Evolutionary conservation across 176 grass and related monocot species (phyloP).

Genomic region (Chrysopogon serrulatus): DNA sequence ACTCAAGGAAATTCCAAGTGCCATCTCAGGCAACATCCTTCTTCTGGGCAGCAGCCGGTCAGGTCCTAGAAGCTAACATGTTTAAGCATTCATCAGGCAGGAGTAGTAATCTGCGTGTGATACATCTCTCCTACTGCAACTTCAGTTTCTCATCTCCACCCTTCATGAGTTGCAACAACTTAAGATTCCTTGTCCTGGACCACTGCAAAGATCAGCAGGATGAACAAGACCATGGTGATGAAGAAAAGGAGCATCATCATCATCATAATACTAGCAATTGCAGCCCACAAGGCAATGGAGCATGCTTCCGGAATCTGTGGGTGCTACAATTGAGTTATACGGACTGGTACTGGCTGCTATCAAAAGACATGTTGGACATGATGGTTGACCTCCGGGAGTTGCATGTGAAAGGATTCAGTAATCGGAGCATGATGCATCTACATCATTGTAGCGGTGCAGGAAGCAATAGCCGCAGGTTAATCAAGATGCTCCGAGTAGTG

Average conservation of each 20-base stretch:
- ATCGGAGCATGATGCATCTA: no score
- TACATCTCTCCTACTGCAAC: no score
- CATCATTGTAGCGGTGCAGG: no score
- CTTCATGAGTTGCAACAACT: background rate
- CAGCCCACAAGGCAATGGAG: no score
- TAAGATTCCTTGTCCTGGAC: background rate
- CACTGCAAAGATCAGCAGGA: background rate
- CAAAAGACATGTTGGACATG: background rate
- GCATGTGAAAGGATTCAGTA: fast-evolving
- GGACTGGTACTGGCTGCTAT: background rate
- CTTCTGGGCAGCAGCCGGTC: background rate
- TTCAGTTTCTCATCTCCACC: no score
- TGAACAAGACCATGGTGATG: no score
- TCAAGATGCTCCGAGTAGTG: no score
- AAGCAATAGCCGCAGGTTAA: no score
- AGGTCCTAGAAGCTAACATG: background rate
- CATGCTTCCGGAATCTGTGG: background rate
- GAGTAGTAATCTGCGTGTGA: background rate
- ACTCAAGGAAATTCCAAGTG: background rate
- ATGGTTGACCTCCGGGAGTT: background rate
- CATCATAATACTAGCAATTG: no score
- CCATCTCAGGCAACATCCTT: background rate
- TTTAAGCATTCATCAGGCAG: background rate
- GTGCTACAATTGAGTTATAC: background rate
- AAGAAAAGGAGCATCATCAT: no score